Percentiles rank a stretch among this genome's conserved stretches.
Conservation (phyloP, 2,329 filamentous ascomycete genomes). For the Colletotrichum brevisporum region DNA sequence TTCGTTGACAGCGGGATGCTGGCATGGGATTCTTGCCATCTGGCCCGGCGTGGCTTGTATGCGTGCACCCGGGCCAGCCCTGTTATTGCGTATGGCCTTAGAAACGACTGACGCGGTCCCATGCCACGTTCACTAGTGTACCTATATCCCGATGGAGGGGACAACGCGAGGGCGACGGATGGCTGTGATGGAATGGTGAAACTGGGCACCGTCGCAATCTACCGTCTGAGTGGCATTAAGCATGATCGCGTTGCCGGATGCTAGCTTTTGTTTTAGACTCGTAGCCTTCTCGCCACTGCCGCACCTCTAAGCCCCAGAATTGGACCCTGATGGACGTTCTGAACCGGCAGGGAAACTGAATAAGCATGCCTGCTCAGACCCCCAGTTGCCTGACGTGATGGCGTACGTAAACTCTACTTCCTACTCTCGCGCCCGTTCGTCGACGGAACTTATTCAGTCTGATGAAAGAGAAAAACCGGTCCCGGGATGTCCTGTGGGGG, state of each 20-base stretch:
- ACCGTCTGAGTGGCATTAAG: conserved; percentile 16
- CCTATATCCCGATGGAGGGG: not conserved
- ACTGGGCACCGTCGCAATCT: conserved; percentile 7
- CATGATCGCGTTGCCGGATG: conserved; percentile 21
- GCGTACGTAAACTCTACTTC: not conserved
- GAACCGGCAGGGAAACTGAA: no score
- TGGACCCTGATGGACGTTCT: conserved; percentile 10
- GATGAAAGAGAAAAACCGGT: not conserved
- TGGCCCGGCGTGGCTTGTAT: not conserved
- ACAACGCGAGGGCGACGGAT: not conserved
- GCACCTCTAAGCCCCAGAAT: not conserved
- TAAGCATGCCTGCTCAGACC: not conserved
- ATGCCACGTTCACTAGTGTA: not conserved
- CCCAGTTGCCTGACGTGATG: conserved; percentile 13
- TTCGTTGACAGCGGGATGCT: conserved; percentile 28
- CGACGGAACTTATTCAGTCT: not conserved
- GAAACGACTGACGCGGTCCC: conserved; percentile 8
- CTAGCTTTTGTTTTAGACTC: not conserved
- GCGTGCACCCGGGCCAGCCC: no score
- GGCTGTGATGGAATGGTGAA: not conserved
- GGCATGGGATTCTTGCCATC: conserved; percentile 18
- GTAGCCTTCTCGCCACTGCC: not conserved
- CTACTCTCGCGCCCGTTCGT: conserved; percentile 1
- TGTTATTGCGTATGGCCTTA: not conserved
- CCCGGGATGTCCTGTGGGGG: conserved; percentile 4